A percentile compares a stretch with the other conserved stretches of the same genome.
phyloP scores from a whole-genome alignment of 139 green algal species.

The Chlamydomonas incerta region DNA sequence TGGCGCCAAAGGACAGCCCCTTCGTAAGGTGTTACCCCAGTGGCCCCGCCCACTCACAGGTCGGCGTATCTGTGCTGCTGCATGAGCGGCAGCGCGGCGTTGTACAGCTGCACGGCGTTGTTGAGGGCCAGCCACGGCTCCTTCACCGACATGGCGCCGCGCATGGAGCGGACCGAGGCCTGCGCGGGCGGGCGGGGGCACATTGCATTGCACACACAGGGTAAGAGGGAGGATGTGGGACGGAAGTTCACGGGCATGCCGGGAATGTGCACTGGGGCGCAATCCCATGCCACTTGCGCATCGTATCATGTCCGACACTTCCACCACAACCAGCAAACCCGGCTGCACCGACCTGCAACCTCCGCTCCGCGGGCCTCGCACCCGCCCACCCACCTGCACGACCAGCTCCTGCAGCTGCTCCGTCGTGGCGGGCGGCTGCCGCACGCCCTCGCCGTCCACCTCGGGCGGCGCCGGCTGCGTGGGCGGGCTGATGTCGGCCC shows the following conservation, averaged over 20 bases:
- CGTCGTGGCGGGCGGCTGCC: slow-evolving; percentile 8
- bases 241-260: not conserved
- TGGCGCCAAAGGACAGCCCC: too few relatives aligned
- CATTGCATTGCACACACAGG: too few relatives aligned
- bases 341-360: too few relatives aligned
- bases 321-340: too few relatives aligned
- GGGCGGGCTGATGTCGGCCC: slow-evolving; percentile 44
- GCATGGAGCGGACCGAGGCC: slow-evolving; percentile 60
- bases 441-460: slow-evolving; percentile 24
- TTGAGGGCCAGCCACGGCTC: slow-evolving; percentile 73
- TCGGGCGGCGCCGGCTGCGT: not conserved
- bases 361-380: too few relatives aligned
- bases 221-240: not conserved
- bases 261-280: too few relatives aligned
- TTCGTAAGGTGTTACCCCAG: too few relatives aligned
- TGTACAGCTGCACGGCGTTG: slow-evolving; percentile 62
- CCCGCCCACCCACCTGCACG: slow-evolving; percentile 43
- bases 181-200: slow-evolving; percentile 30
- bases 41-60: too few relatives aligned
- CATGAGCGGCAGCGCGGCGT: slow-evolving; percentile 67
- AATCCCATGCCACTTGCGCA: too few relatives aligned
- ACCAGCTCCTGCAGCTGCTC: slow-evolving; percentile 49
- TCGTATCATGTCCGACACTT: too few relatives aligned
- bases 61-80: slow-evolving; percentile 57
- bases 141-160: slow-evolving; percentile 38